Evolutionary conservation across 345 rosid species (phyloP).

Genomic region (Eucalyptus cloeziana): DNA sequence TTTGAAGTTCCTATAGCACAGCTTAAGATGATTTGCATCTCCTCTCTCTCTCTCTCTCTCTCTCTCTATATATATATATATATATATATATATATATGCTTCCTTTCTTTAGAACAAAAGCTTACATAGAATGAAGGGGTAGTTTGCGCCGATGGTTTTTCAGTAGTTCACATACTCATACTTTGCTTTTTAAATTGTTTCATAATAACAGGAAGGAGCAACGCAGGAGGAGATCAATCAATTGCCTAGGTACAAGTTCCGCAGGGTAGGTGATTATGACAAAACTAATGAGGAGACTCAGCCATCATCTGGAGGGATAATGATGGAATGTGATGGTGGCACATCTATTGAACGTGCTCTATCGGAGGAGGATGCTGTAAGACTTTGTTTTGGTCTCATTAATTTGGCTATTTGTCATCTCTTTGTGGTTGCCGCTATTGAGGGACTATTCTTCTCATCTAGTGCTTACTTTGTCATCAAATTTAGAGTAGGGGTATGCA

Average conservation of each 20-base stretch:
- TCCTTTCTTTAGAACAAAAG: background rate
- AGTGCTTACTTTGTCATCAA: background rate
- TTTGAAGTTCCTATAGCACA: background rate
- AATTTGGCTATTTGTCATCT: background rate
- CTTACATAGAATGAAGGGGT: background rate
- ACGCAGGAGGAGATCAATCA: conserved; percentile 60
- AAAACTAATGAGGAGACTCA: conserved; percentile 36
- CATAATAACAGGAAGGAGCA: conserved; percentile 68
- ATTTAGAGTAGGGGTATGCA: background rate
- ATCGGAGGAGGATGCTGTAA: conserved; percentile 70
- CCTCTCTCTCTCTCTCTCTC: background rate
- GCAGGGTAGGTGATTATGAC: conserved; percentile 19
- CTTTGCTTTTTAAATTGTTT: background rate
- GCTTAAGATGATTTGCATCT: background rate
- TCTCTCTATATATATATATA: background rate
- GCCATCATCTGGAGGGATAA: conserved; percentile 50
- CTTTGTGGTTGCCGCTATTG: background rate
- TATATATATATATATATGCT: background rate
- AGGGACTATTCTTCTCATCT: background rate
- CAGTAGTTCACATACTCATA: background rate
- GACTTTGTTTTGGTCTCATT: background rate
- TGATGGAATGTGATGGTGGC: conserved; percentile 48
- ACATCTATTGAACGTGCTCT: conserved; percentile 38
- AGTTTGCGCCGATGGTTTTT: background rate
- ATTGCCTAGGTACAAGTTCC: conserved; percentile 55